Evolutionary conservation across 805 yeast genomes (phyloP).

Genomic region (Isabelozyma heimii): DNA sequence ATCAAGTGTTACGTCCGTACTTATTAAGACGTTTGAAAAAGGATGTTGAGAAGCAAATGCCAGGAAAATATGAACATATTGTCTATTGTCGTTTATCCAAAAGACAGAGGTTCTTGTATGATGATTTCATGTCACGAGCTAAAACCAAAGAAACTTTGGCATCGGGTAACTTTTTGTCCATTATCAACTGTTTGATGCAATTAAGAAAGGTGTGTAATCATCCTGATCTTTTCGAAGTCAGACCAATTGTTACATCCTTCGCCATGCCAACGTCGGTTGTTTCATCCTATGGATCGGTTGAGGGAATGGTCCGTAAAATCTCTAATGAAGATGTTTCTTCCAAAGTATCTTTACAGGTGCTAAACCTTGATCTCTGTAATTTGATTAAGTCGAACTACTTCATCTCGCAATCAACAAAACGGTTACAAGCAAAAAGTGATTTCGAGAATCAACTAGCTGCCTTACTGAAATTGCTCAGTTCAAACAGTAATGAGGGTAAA

Average conservation of each 20-base stretch:
- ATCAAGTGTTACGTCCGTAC: constrained; percentile 92
- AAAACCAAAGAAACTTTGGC: constrained; percentile 91
- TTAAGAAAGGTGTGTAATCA: constrained; percentile 94
- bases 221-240: constrained; percentile 92
- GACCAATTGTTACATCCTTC: constrained; percentile 91
- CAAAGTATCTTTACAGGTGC: constrained; percentile 48
- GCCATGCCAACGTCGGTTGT: constrained; percentile 67
- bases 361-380: constrained; percentile 59
- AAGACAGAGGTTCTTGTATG: constrained; percentile 87
- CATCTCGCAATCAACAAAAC: constrained; percentile 41
- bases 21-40: constrained; percentile 86
- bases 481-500: constrained; percentile 13
- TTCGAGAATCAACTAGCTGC: constrained; percentile 44
- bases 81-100: constrained; percentile 89
- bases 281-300: constrained; percentile 43
- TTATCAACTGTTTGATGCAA: constrained; percentile 97
- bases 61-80: constrained; percentile 94
- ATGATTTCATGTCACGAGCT: constrained; percentile 96
- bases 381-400: constrained; percentile 45
- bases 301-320: constrained; percentile 27
- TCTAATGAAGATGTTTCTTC: constrained; percentile 12
- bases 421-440: constrained; percentile 46
- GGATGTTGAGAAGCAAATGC: constrained; percentile 99
- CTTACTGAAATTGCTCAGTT: constrained; percentile 36
- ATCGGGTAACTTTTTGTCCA: constrained; percentile 90